Evolutionary conservation across 345 rosid species (phyloP), one percentile per base, ranked within the genome.

Genomic region (Brassica nigra): DNA sequence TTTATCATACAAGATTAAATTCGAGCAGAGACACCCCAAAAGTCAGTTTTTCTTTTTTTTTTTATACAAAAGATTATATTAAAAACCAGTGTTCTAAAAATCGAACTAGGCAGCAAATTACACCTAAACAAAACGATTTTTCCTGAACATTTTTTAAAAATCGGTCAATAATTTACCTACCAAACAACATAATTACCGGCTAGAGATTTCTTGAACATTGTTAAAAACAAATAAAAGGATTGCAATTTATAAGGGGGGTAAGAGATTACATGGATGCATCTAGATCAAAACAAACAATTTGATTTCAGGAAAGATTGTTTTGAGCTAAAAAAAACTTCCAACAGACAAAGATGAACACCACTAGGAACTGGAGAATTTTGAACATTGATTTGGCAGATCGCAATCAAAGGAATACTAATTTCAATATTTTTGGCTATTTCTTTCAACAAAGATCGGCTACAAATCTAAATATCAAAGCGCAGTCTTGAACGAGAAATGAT

Each of bases 211-310:
- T 34, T 34, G 37, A 34, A 34, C 37, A 34, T 6, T 34, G 37
- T 34, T 34, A 6, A 20, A 23, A 65, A 33, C 2, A 52, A 49
- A 16, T 20, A 9, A 62, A 70, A 77, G 11, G 42, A 39, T 28
- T 18, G 59, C 9, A 67, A 52, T 74, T 33, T 6, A 52, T 2
- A 64, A 64, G 34, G 33, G 68, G 33, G 68, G 16, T 15, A 54
- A 33, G 31, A 31, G 63, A 9, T 3, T 16, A 52, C 15, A 52
- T 52, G 14, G 47, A 52, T 52, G 9, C n/a, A 31, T 55, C 34
- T 6, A 76, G 70, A 78, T 71, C 70, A 30, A 63, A 71, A 70
- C 57, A 10, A 30, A 27, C 18, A 20, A 27, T 27, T 47, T 69
- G 36, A 36, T 61, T 34, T 39, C 1, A 28, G 4, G 39, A 52